Evolutionary conservation across 371 early-diverging fungal genomes (phyloP).

Genomic region (Mucor circinelloides): DNA sequence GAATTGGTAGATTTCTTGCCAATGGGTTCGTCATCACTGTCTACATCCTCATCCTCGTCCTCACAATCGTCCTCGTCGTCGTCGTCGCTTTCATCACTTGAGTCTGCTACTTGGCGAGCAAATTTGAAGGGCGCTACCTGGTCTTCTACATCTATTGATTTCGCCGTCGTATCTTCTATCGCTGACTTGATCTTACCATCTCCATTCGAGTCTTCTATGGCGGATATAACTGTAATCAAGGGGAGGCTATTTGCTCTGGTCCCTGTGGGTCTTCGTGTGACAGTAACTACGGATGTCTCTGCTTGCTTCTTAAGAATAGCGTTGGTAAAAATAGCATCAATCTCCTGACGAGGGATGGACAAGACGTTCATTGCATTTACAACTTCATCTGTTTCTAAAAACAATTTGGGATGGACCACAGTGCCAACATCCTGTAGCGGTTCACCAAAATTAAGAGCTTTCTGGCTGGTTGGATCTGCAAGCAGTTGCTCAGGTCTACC

Average conservation of each 20-base stretch:
- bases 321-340: conserved; percentile 15
- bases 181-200: not conserved
- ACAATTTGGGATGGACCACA: conserved; percentile 23
- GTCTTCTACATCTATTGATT: conserved; percentile 7
- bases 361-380: conserved; percentile 23
- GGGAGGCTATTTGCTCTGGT: conserved; percentile 45
- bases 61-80: conserved; percentile 30
- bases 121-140: conserved; percentile 25
- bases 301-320: conserved; percentile 9
- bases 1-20: conserved; percentile 22
- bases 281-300: not conserved
- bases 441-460: conserved; percentile 41
- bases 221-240: conserved; percentile 33
- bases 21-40: conserved; percentile 49
- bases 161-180: not conserved
- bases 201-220: conserved; percentile 10
- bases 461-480: conserved; percentile 23
- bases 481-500: conserved; percentile 41
- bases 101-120: conserved; percentile 44
- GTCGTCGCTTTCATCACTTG: conserved; percentile 51
- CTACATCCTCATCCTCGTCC: conserved; percentile 34
- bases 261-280: conserved; percentile 20
- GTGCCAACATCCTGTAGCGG: conserved; percentile 8
- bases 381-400: conserved; percentile 37
- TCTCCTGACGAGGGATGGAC: not conserved